These are phyloP conservation scores for Microbotryomycetes sp. DNA, from an alignment of 1,284 basidiomycete species.

Conservation along the genomic window DNA sequence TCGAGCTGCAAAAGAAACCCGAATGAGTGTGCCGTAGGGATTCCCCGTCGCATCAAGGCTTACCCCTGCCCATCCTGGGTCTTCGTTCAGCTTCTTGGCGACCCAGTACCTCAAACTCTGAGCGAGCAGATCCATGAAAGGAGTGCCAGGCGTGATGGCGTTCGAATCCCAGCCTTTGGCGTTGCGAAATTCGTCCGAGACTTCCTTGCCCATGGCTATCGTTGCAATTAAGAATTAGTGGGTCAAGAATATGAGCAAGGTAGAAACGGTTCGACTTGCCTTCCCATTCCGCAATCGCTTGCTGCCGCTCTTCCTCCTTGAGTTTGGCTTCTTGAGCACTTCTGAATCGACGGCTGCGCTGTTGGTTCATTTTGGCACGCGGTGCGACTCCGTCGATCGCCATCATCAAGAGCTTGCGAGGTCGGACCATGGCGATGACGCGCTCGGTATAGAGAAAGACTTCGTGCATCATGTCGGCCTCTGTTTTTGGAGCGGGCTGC, in stretches of 20 bases:
- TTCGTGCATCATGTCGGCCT: slow-evolving; percentile 99
- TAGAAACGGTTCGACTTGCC: slow-evolving; percentile 44
- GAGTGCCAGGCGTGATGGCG: slow-evolving; percentile 91
- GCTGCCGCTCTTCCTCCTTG: slow-evolving; percentile 76
- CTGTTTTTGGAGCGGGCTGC: slow-evolving; percentile 87
- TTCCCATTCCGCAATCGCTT: slow-evolving; percentile 79
- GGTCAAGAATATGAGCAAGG: background rate
- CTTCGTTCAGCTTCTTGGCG: slow-evolving; percentile 85
- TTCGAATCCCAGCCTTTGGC: slow-evolving; percentile 95
- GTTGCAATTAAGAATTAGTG: slow-evolving; percentile 1
- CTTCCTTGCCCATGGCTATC: slow-evolving; percentile 77
- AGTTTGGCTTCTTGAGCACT: slow-evolving; percentile 90
- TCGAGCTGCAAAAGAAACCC: slow-evolving; percentile 55
- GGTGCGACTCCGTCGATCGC: slow-evolving; percentile 98
- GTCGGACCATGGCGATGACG: slow-evolving; percentile 93
- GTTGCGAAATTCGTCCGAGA: slow-evolving; percentile 75
- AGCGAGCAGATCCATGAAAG: slow-evolving; percentile 94
- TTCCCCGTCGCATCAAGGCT: slow-evolving; percentile 41
- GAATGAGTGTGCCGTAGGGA: slow-evolving; percentile 34
- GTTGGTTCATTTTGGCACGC: slow-evolving; percentile 99
- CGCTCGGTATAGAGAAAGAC: slow-evolving; percentile 95
- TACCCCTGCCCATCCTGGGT: slow-evolving; percentile 91
- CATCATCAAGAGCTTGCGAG: slow-evolving; percentile 93
- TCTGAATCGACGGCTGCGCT: slow-evolving; percentile 90
- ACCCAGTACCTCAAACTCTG: slow-evolving; percentile 92